Conservation (phyloP, 768 basidiomycete species). For the Leccinum broughii region DNA sequence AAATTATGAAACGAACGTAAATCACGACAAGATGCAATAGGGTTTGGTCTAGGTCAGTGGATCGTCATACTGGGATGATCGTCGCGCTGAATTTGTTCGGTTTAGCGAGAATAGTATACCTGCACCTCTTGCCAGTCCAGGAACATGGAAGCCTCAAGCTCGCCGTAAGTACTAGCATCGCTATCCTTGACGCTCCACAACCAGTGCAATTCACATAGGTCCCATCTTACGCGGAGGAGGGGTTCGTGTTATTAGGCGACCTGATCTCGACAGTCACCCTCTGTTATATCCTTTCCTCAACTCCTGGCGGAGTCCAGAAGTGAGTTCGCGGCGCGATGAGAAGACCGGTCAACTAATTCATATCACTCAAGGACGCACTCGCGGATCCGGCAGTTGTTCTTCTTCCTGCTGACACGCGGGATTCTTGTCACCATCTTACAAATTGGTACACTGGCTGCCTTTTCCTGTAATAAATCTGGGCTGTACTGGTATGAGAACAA, state of each 20-base stretch:
- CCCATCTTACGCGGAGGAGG: too few species aligned
- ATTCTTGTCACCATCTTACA: conserved; percentile 17
- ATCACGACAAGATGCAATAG: not conserved
- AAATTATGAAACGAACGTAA: not conserved
- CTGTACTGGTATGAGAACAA: conserved; percentile 11
- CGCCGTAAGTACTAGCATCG: not conserved
- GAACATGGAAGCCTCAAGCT: not conserved
- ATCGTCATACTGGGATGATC: not conserved
- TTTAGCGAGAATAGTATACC: conserved; percentile 2
- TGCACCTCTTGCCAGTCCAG: not conserved
- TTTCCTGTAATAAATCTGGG: not conserved
- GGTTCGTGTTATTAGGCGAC: conserved; percentile 8
- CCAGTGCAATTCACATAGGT: too few species aligned
- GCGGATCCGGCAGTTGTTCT: conserved; percentile 10
- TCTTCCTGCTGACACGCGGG: conserved; percentile 17
- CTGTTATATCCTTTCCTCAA: conserved; percentile 16
- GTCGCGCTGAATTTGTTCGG: not conserved
- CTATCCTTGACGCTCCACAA: too few species aligned
- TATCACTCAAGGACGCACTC: conserved; percentile 8
- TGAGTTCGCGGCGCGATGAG: not conserved
- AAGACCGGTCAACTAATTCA: not conserved
- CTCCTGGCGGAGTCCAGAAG: conserved; percentile 7
- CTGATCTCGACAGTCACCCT: conserved; percentile 9
- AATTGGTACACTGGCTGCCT: not conserved
- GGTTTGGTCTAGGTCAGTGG: conserved; percentile 8